phyloP scores from a whole-genome alignment of 306 rosid species.

The Glycine soja region DNA sequence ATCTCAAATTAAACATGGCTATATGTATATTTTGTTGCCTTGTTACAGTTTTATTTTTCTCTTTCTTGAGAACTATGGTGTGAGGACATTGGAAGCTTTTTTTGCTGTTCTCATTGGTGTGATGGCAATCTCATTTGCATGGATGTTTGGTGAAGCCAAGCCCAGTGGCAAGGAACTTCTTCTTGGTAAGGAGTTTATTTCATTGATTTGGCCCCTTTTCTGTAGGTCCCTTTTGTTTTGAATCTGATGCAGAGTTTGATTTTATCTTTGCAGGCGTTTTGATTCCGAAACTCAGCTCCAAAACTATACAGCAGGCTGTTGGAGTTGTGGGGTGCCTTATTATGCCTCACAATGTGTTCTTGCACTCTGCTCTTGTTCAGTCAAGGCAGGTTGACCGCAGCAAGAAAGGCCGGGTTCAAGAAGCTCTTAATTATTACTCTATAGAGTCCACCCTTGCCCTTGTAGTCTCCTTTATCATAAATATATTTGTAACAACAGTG shows the following conservation, averaged over 20 bases:
- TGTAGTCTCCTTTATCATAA: constrained; percentile 74
- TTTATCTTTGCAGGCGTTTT: constrained; percentile 66
- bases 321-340: constrained; percentile 96
- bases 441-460: constrained; percentile 87
- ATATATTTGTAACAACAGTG: constrained; percentile 87
- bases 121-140: constrained; percentile 87
- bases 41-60: constrained; percentile 84
- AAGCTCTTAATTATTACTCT: constrained; percentile 85
- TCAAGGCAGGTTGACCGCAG: constrained; percentile 75
- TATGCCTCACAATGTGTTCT: constrained; percentile 96
- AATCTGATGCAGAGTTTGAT: constrained; percentile 38
- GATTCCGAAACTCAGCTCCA: constrained; percentile 87
- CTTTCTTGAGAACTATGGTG: constrained; percentile 93
- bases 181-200: constrained; percentile 58
- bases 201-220: background rate
- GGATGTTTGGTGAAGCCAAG: constrained; percentile 96
- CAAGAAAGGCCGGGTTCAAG: constrained; percentile 82
- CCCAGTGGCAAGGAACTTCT: constrained; percentile 84
- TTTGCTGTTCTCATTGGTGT: constrained; percentile 87
- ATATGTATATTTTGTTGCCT: constrained; percentile 18
- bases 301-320: constrained; percentile 89
- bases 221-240: constrained; percentile 17
- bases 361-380: constrained; percentile 98
- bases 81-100: constrained; percentile 85
- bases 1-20: constrained; percentile 24